Evolutionary conservation across 306 rosid genomes (phyloP), one percentile per base, ranked within the genome.

Genomic region (Mimosa bimucronata): DNA sequence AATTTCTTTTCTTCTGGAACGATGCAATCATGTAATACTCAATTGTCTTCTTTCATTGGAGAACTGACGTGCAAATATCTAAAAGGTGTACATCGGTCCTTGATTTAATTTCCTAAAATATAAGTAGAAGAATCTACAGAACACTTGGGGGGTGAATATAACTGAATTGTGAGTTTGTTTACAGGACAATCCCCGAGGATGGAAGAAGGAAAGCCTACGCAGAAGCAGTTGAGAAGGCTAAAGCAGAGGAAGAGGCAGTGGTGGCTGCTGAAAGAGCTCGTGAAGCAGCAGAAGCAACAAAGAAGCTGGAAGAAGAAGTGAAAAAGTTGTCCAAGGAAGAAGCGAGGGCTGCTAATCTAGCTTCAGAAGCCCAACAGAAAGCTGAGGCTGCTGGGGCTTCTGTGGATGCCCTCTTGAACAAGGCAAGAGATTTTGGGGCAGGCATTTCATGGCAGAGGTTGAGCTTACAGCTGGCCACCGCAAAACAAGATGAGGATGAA

Each of bases 191-290:
- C 77, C 96, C 97, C 3, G 94, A 84, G 87, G 99, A 95, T 80
- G 92, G 97, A 44, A 91, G 99, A 82, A 91, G 99, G 76, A 85
- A 88, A 83, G 93, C 91, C 69, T 91, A 95, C 34, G 92, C 93
- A 25, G 97, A 88, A 85, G 64, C 75, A 21, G 40, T 71, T 11
- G 91, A 89, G 71, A 88, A 91, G 81, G 97, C 88, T 8, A 89
- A 83, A 83, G 99, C 91, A 76, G 99, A 91, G 81, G 98, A 96
- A 83, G 97, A 85, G 77, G 96, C 92, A 71, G 85, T 21, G 57
- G 65, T n/a, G 80, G 91, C 92, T 1, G 87, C 88, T 3, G 95
- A 91, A 77, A 88, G 61, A 73, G 94, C 89, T 26, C 88, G 85
- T 0, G 85, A 87, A 78, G 94, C 89, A 0, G 92, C 92, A 2